phyloP scores from a whole-genome alignment of 2,329 filamentous ascomycete species.

The Aspergillus felis region DNA sequence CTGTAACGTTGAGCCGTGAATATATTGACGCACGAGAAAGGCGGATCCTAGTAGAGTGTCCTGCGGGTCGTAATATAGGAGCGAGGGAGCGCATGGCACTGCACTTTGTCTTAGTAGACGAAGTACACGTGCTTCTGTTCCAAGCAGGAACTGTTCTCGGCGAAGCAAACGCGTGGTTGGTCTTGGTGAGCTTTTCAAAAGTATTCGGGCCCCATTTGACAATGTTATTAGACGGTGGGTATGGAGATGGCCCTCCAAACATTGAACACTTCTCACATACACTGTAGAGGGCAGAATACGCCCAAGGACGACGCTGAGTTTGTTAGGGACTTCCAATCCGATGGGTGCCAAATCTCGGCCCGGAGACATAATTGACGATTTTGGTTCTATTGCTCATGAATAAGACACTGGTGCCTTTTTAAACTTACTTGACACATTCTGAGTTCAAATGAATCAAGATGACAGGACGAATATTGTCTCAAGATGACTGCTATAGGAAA shows the following conservation, averaged over 20 bases:
- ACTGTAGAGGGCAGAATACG: conserved; percentile 30
- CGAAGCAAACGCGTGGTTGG: conserved; percentile 36
- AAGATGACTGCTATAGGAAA: neutral
- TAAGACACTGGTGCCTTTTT: neutral
- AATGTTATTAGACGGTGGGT: conserved; percentile 32
- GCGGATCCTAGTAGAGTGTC: conserved; percentile 24
- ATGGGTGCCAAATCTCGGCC: conserved; percentile 1
- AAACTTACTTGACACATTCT: neutral
- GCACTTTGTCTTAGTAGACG: conserved; percentile 31
- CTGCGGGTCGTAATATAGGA: conserved; percentile 35
- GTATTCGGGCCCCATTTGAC: conserved; percentile 35
- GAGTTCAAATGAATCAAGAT: neutral
- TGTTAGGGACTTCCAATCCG: conserved; percentile 17
- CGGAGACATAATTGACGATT: conserved; percentile 11
- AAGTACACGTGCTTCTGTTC: conserved; percentile 39
- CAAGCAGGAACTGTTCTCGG: conserved; percentile 35
- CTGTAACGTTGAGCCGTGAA: conserved; percentile 31
- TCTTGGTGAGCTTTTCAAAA: conserved; percentile 36
- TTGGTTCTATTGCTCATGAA: neutral
- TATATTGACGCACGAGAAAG: conserved; percentile 37
- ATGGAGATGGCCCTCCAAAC: conserved; percentile 32
- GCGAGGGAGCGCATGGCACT: conserved; percentile 33
- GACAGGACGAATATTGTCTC: neutral
- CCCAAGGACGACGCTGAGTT: conserved; percentile 27
- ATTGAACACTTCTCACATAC: conserved; percentile 22